These are phyloP conservation scores for Huntiella bhutanensis DNA, from an alignment of 2,329 filamentous ascomycete species.

Conservation along the genomic window DNA sequence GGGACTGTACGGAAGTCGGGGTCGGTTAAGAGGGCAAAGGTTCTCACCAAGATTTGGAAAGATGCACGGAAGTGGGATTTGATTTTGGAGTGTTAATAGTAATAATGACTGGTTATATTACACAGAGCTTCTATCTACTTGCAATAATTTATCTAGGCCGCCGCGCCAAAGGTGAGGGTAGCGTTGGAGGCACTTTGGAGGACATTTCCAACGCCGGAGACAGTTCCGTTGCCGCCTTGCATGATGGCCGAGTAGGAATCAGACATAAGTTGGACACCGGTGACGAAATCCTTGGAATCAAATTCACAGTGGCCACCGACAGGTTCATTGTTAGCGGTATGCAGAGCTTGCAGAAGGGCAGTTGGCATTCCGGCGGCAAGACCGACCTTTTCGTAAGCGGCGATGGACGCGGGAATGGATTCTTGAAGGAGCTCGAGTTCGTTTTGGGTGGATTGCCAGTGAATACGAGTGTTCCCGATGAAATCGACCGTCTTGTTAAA, in stretches of 20 bases:
- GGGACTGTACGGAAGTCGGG: neutral
- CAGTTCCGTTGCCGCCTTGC: constrained; percentile 27
- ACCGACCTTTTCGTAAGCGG: constrained; percentile 31
- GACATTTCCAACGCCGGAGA: constrained; percentile 30
- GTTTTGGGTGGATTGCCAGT: constrained; percentile 35
- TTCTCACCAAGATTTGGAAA: constrained; percentile 3
- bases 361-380: constrained; percentile 23
- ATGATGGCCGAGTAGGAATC: constrained; percentile 33
- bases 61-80: neutral
- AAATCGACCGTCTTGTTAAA: constrained; percentile 25
- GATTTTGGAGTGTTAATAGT: neutral
- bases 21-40: neutral
- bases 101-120: neutral
- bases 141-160: neutral
- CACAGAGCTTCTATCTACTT: no score
- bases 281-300: constrained; percentile 32
- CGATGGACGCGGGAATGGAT: constrained; percentile 30
- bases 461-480: constrained; percentile 28
- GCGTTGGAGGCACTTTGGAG: constrained; percentile 18
- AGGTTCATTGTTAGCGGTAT: constrained; percentile 38
- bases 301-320: constrained; percentile 39
- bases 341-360: constrained; percentile 27
- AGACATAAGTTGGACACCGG: constrained; percentile 37
- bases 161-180: constrained; percentile 5
- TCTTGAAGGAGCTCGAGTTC: constrained; percentile 31